These are phyloP conservation scores for Thalassiosira exigua DNA, from an alignment of 352 stramenopile species.

Conservation along the genomic window DNA sequence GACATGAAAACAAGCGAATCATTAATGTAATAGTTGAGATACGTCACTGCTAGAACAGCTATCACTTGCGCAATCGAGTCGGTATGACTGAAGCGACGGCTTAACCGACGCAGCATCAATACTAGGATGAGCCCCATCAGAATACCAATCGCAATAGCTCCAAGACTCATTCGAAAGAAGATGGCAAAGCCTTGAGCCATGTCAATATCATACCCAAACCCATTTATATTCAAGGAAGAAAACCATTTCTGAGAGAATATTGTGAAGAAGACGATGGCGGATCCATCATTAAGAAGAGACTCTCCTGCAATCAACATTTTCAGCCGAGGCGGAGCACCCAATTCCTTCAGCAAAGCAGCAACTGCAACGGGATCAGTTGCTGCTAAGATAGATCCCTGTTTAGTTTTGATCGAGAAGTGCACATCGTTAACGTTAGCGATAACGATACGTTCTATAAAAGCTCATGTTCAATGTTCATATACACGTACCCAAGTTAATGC, in stretches of 20 bases:
- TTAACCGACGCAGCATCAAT: conserved; percentile 57
- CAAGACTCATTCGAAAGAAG: conserved; percentile 80
- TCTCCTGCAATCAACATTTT: conserved; percentile 85
- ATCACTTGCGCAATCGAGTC: conserved; percentile 63
- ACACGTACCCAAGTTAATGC: no score
- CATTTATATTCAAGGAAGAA: conserved; percentile 43
- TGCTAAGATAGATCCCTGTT: conserved; percentile 77
- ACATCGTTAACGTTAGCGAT: no score
- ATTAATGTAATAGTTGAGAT: conserved; percentile 62
- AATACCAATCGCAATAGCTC: conserved; percentile 76
- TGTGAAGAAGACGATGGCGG: conserved; percentile 87
- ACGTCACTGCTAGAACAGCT: conserved; percentile 59
- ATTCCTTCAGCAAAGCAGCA: conserved; percentile 8
- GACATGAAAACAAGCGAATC: conserved; percentile 47
- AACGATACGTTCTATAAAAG: no score
- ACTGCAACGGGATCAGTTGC: conserved; percentile 85
- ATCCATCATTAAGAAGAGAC: conserved; percentile 87
- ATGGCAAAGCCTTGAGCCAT: conserved; percentile 17
- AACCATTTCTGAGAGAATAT: conserved; percentile 78
- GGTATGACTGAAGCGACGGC: conserved; percentile 65
- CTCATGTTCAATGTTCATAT: no score
- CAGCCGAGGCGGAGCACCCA: conserved; percentile 67
- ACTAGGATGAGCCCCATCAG: conserved; percentile 76
- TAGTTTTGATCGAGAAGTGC: no score
- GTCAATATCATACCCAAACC: conserved; percentile 73